Base-by-base conservation (phyloP, 2,329 filamentous ascomycete species). In the Curvularia lunata region DNA sequence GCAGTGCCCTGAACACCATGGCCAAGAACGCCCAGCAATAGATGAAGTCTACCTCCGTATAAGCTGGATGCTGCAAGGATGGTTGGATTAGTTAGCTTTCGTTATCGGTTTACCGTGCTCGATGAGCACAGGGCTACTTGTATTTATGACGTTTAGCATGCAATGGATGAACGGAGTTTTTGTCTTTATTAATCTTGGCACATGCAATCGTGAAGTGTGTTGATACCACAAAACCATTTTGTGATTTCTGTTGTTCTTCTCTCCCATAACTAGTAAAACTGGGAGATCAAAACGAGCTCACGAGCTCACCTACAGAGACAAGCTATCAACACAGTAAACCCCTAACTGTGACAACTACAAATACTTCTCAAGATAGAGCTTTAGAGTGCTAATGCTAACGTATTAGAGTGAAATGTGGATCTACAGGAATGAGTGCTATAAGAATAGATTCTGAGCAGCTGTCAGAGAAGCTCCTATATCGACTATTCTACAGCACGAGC, bases 1-100 rank as follows among this genome's bases (percentile, higher is more conserved):
- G 95, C 68, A 93, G 89, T 75, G 95, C 95, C 54, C 85, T 99
- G 68, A 99, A 99, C 88, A 97, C 93, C 72, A 99, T 99, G 94
- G 93, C 94, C 69, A 96, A 95, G 88, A 61, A 71, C 30, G 54
- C 58, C n/a, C 70, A 72, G 59, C 59, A 65, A 52, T 73, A 40
- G 58, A 58, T 55, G 51, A 61, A 45, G 52, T 46, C 56, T 54
- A 51, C 47, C 51, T 55, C 58, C 68, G 52, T 65, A 59, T 52
- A 63, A 62, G 57, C 59, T 63, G 62, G 56, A 63, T 58, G 60
- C 54, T 63, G 54, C 50, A 46, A 65, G 48, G 61, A 61, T 37
- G 54, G 55, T 54, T 56, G 59, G 58, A 62, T 66, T 57, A 59
- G 62, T 25, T 56, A 65, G 61, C 57, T 71, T 68, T 70, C 61